These are phyloP conservation scores for Coniochaeta pulveracea DNA, from an alignment of 2,329 filamentous ascomycete genomes.

Conservation along the genomic window DNA sequence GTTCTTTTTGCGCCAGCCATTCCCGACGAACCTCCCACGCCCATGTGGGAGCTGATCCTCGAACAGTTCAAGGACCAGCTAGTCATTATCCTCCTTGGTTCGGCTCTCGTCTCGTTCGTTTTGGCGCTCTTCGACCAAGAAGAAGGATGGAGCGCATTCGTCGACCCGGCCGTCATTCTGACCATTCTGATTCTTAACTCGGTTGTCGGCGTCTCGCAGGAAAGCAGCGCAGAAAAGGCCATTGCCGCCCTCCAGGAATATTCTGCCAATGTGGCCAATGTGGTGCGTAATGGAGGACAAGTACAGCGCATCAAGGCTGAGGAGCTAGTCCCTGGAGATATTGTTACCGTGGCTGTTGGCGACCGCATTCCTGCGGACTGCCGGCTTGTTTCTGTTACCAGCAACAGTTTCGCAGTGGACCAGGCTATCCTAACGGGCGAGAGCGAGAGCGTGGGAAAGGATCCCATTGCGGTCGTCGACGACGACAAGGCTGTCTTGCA, in stretches of 20 bases:
- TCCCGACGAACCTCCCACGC: constrained; percentile 85
- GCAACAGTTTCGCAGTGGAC: constrained; percentile 94
- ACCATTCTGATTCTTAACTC: constrained; percentile 96
- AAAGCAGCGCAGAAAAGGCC: constrained; percentile 96
- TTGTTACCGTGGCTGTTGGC: constrained; percentile 78
- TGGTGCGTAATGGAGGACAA: constrained; percentile 68
- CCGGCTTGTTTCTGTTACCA: constrained; percentile 78
- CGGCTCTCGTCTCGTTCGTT: constrained; percentile 85
- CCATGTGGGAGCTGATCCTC: constrained; percentile 89
- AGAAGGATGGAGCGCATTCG: constrained; percentile 93
- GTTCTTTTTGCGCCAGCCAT: constrained; percentile 31
- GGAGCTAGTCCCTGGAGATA: constrained; percentile 88
- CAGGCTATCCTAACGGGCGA: constrained; percentile 96
- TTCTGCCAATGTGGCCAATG: constrained; percentile 95
- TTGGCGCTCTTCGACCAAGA: constrained; percentile 87
- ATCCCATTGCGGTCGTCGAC: constrained; percentile 50
- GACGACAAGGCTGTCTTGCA: constrained; percentile 88
- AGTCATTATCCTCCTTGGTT: constrained; percentile 87
- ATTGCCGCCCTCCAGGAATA: constrained; percentile 98
- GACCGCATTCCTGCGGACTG: constrained; percentile 94
- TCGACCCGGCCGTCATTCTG: constrained; percentile 93
- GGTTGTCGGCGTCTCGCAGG: constrained; percentile 94
- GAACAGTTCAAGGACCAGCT: constrained; percentile 99
- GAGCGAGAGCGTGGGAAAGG: constrained; percentile 93
- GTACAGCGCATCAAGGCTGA: constrained; percentile 85